Evolutionary conservation across 148 eudicot species (phyloP), one percentile per base, ranked within the genome.

Genomic region (Hydrangea macrophylla): DNA sequence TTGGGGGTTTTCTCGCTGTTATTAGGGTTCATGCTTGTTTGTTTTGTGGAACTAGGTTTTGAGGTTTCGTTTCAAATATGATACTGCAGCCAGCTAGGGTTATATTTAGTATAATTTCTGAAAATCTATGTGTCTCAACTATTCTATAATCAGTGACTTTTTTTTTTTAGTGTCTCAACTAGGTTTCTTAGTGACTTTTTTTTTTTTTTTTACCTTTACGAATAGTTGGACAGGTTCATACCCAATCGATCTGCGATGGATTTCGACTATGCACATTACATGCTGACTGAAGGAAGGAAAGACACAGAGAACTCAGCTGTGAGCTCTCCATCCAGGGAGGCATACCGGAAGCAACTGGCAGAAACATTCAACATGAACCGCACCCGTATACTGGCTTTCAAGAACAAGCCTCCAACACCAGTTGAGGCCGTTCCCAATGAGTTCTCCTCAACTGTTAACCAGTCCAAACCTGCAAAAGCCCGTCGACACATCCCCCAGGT

Each of bases 191-290:
- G 23, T 66, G 24, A 20, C 22, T 59, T 27, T 26, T 35, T 65
- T 22, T 23, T 25, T 22, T 67, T n/a, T 25, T 66, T 23, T 35
- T 15, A 28, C 36, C 9, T 0, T 65, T 24, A 5, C 39, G 2
- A 22, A 42, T 90, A 88, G 96, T 71, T 90, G 95, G 98, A 93
- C 70, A 87, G 97, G 70, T 94, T 90, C 61, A 94, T 94, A 17
- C 98, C 98, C 1, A 94, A 94, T 76, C 75, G 96, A 39, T 90
- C 96, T 0, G 98, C 97, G 0, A 94, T 94, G 96, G 95, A 94
- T 70, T 86, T 90, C 9, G 96, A 94, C 23, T 94, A 77, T 54
- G 98, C 98, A 0, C 90, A 86, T 56, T 90, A 81, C 79, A 90
- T 88, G 97, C 77, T 94, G 45, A 94, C 91, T 4, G 96, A 94